Percentiles rank a stretch among this genome's conserved stretches.
Evolutionary conservation across 257 asterid species (phyloP).

Genomic region (Buddleja alternifolia): DNA sequence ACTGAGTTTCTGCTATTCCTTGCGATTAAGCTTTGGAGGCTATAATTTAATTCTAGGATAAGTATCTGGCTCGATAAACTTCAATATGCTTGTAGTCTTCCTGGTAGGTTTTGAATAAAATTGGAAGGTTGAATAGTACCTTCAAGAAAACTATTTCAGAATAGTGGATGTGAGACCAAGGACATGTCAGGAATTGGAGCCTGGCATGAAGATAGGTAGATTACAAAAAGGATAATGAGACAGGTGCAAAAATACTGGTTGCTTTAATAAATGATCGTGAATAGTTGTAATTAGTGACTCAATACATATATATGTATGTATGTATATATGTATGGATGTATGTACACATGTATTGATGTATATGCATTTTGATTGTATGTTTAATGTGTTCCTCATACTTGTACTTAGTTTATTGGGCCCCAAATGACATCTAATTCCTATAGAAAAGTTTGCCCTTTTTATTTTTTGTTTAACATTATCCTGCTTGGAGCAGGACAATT

Average conservation of each 20-base stretch:
- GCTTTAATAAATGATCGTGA: constrained; percentile 13
- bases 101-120: too few relatives aligned
- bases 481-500: constrained; percentile 67
- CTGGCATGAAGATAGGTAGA: background rate
- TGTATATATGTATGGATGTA: background rate
- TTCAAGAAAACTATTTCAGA: too few relatives aligned
- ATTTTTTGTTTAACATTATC: constrained; percentile 2
- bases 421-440: constrained; percentile 21
- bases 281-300: background rate
- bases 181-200: background rate
- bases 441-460: background rate
- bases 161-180: constrained; percentile 2
- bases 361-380: background rate
- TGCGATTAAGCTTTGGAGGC: background rate
- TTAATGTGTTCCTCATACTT: background rate
- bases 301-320: background rate
- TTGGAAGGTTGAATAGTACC: too few relatives aligned
- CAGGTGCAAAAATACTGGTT: background rate
- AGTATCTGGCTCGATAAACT: background rate
- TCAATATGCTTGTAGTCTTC: background rate
- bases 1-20: background rate
- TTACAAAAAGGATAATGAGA: constrained; percentile 6
- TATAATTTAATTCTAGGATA: background rate
- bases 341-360: too few relatives aligned
- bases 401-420: constrained; percentile 4